These are phyloP conservation scores for Leccinum subspadiceum DNA, from an alignment of 1,284 basidiomycete species.

Conservation along the genomic window DNA sequence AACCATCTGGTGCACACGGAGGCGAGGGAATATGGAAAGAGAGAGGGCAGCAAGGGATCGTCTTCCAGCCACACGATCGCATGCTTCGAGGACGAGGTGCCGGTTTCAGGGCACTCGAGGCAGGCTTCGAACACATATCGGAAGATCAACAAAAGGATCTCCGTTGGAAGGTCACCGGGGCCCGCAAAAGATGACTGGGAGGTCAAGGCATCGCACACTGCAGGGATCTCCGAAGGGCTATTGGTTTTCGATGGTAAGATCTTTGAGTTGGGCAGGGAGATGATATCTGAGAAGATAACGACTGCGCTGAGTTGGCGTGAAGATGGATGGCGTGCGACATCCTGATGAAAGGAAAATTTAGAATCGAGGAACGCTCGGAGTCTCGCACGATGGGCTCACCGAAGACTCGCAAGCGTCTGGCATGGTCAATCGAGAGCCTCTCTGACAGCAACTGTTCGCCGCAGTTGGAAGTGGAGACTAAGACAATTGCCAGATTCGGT, in stretches of 20 bases:
- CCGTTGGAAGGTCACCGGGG: constrained; percentile 3
- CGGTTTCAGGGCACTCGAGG: not conserved
- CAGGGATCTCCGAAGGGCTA: not conserved
- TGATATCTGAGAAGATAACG: not conserved
- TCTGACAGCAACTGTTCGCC: not conserved
- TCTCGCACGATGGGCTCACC: not conserved
- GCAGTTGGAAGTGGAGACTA: no score
- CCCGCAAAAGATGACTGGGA: not conserved
- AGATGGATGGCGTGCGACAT: not conserved
- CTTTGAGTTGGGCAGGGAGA: not conserved
- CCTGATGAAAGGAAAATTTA: not conserved
- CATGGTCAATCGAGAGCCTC: not conserved
- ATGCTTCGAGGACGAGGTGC: not conserved
- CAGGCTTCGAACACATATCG: constrained; percentile 6
- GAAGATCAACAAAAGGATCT: constrained; percentile 11
- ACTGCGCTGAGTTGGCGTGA: not conserved
- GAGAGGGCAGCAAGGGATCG: constrained; percentile 10
- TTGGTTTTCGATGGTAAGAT: not conserved
- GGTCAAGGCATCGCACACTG: not conserved
- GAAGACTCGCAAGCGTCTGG: not conserved
- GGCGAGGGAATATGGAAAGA: constrained; percentile 17
- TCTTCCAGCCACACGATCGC: constrained; percentile 8
- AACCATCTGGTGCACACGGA: constrained; percentile 18
- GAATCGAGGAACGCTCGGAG: not conserved
- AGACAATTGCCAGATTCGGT: no score